phyloP scores from a whole-genome alignment of 2,329 filamentous ascomycete species.

The Colletotrichum paranaense region DNA sequence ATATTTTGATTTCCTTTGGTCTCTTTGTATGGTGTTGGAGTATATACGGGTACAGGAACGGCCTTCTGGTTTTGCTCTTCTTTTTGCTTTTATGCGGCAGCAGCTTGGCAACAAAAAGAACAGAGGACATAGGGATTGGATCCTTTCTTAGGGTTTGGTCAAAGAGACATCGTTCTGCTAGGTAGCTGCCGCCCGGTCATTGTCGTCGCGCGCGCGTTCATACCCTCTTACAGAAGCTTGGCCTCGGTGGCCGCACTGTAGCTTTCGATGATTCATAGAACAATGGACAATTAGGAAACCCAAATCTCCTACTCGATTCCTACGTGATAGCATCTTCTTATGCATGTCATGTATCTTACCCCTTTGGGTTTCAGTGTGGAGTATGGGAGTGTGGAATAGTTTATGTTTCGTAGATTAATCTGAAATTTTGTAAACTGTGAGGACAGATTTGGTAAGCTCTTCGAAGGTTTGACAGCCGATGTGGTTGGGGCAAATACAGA shows the following conservation, averaged over 20 bases:
- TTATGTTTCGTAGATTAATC: background rate
- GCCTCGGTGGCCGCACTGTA: conserved; percentile 22
- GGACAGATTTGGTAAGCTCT: background rate
- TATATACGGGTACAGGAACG: conserved; percentile 16
- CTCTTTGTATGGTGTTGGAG: conserved; percentile 4
- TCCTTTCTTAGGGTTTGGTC: background rate
- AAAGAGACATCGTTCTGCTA: background rate
- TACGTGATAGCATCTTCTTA: background rate
- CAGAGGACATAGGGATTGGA: background rate
- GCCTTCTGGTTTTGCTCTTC: background rate
- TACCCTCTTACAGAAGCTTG: conserved; percentile 19
- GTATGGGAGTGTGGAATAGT: background rate
- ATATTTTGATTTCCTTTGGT: conserved; percentile 14
- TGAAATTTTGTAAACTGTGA: background rate
- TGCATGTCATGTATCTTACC: background rate
- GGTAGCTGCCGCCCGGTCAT: background rate
- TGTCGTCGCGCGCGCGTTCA: conserved; percentile 8
- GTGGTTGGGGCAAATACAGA: background rate
- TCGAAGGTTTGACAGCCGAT: background rate
- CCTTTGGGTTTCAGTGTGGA: background rate
- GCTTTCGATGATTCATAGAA: background rate
- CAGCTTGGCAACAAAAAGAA: conserved; percentile 4
- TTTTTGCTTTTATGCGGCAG: background rate
- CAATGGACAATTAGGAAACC: background rate
- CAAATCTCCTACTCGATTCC: background rate